Base-by-base conservation (phyloP, 2,329 filamentous ascomycete genomes). In the Colletotrichum sp. region DNA sequence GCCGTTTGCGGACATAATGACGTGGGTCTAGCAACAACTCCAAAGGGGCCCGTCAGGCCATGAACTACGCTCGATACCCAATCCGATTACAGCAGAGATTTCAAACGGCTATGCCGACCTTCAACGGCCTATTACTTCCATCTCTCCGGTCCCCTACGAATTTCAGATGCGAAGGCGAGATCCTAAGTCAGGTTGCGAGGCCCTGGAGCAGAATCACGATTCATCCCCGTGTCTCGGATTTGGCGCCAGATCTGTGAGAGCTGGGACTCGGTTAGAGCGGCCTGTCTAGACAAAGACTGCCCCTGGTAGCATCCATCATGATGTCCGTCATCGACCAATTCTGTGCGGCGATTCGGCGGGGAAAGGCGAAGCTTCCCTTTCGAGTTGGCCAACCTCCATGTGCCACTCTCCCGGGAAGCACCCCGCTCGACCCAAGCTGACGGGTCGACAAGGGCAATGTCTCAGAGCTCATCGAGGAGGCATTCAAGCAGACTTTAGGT, bases 1-100 rank as follows among this genome's bases (percentile, higher is more conserved):
- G 48, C 74, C 70, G 70, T 69, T 74, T 76, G 70, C 74, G 58
- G 70, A 52, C 60, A 56, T 25, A 5, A 55, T 76, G 62, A 62
- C 58, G 74, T 52, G 22, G n/a, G 16, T 28, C 15, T 18, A n/a
- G 27, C 22, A 36, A 16, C 28, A 52, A 39, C 32, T 43, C 58
- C 39, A 43, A 68, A 55, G 15, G 22, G 36, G 25, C 28, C 15
- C 62, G 30, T n/a, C 65, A 65, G 28, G 64, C 70, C 58, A 64
- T 68, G n/a, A 48, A 43, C 16, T 28, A 6, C 60, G 30, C 18
- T 16, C 39, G n/a, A 13, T n/a, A 18, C 36, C n/a, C 12, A 15
- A 62, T 58, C 25, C 62, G 28, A 61, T 16, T 30, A n/a, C 15
- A n/a, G 10, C 12, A n/a, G 27, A 34, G 13, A 32, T 56, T 22